Conservation (phyloP, 1,284 basidiomycete species). For the Amylostereum chailletii region DNA sequence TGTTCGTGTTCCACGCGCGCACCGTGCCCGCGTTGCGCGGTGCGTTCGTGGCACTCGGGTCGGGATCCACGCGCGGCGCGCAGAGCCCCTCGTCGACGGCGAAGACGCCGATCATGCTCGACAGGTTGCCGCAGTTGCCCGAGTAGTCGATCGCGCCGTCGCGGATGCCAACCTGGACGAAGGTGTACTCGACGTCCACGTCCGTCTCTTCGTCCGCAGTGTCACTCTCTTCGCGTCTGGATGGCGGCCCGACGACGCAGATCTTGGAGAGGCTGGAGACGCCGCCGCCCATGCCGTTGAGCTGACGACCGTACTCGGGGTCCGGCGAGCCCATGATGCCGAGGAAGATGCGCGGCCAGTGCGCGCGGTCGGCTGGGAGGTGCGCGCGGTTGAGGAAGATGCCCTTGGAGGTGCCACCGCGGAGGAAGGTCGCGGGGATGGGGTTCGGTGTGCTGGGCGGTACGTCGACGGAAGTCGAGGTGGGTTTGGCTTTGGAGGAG, state of each 20-base stretch:
- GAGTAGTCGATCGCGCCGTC: constrained; percentile 52
- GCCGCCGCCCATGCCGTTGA: constrained; percentile 81
- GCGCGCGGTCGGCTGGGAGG: constrained; percentile 38
- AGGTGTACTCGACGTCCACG: constrained; percentile 58
- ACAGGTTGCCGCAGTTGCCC: constrained; percentile 66
- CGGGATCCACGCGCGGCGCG: constrained; percentile 15
- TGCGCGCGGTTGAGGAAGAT: constrained; percentile 50
- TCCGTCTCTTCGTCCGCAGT: constrained; percentile 16
- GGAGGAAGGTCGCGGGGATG: constrained; percentile 51
- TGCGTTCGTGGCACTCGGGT: not conserved
- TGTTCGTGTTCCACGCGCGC: constrained; percentile 60
- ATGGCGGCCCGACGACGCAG: constrained; percentile 53
- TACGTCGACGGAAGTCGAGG: too few relatives aligned
- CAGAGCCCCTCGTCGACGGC: constrained; percentile 56
- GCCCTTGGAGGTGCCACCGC: constrained; percentile 78
- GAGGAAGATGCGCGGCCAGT: constrained; percentile 59
- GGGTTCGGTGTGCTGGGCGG: constrained; percentile 24
- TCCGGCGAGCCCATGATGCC: constrained; percentile 84
- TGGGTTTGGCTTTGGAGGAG: too few relatives aligned
- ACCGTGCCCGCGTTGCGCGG: constrained; percentile 29
- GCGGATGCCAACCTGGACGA: constrained; percentile 45
- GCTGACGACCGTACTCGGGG: constrained; percentile 60
- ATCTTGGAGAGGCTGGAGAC: constrained; percentile 74
- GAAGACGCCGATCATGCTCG: constrained; percentile 59
- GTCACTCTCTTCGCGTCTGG: constrained; percentile 23